Base-by-base conservation (phyloP, 495 filamentous ascomycete species). In the Penicillium pulvis region DNA sequence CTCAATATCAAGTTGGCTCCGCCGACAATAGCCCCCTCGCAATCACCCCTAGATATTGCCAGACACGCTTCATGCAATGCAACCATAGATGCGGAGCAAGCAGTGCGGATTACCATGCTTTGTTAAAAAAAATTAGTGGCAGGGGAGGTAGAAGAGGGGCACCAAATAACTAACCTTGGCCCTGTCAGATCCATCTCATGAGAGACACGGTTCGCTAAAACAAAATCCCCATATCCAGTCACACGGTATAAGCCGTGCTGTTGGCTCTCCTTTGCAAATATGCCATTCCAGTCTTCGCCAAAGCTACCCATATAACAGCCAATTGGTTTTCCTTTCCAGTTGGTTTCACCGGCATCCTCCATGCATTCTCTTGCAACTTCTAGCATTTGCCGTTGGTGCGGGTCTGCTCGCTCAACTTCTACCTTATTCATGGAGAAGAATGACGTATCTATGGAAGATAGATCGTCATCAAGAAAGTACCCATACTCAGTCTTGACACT, bases 391-490 rank as follows among this genome's bases (percentile, higher is more conserved):
- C 55, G 14, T 36, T 62, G 59, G 19, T 62, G 59, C 1, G 59
- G 59, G 28, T 62, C 59, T 36, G 49, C 57, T 7, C 5, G 10
- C 14, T 35, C 35, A 8, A 39, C 20, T 6, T 39, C 31, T 8
- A n/a, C 10, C 39, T 28, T 28, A 4, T 10, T 12, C 39, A 53
- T 39, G 24, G 8, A 14, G 60, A 85, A 79, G 47, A 69, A 57
- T 5, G 63, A 60, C 1, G 53, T 66, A 30, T 71, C 68, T 0
- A 61, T 23, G 1, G 45, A 53, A 2, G 33, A 39, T 16, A 66
- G 45, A 17, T 68, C 61, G 6, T 80, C 71, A 23, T 79, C 70
- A 23, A 87, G 67, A 49, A 85, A 87, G 57, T 85, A 84, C 0
- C 82, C 83, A 30, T 59, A 12, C 19, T 56, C 24, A 14, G 58